Conservation (phyloP, 1,139 yeast species). For the Saccharomyces hybrid region DNA sequence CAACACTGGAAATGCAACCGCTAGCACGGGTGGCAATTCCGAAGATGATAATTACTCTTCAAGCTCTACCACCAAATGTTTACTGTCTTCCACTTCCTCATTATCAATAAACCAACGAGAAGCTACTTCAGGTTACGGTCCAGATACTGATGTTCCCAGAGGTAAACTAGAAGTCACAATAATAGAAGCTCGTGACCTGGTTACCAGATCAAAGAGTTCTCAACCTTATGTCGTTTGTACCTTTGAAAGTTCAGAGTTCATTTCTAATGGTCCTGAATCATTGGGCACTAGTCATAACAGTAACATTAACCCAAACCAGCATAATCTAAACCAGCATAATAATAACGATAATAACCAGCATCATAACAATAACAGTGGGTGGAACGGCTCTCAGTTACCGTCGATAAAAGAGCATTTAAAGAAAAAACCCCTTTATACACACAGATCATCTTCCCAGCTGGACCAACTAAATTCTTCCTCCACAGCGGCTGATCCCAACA, state of each 20-base stretch:
- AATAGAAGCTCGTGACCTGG: constrained; percentile 66
- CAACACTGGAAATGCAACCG: not conserved
- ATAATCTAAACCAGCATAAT: constrained; percentile 17
- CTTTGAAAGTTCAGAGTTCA: constrained; percentile 85
- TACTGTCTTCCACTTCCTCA: not conserved
- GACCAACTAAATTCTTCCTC: constrained; percentile 30
- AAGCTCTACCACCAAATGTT: not conserved
- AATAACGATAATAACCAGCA: constrained; percentile 12
- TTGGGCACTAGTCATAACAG: constrained; percentile 36
- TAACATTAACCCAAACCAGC: constrained; percentile 24
- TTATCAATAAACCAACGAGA: not conserved
- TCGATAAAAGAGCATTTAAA: constrained; percentile 21
- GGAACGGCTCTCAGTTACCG: constrained; percentile 22
- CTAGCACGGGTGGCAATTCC: not conserved
- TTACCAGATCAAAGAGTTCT: constrained; percentile 45
- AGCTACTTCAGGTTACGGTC: not conserved
- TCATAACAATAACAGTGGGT: constrained; percentile 22
- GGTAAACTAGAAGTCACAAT: constrained; percentile 80
- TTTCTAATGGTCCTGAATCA: constrained; percentile 75
- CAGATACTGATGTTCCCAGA: constrained; percentile 46
- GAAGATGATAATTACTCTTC: constrained; percentile 7
- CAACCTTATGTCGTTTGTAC: constrained; percentile 91
- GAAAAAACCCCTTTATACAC: constrained; percentile 45
- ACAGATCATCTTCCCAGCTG: constrained; percentile 61
- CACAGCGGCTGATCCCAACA: not conserved